phyloP scores from a whole-genome alignment of 2,329 filamentous ascomycete species.

The Pseudogymnoascus sp. region DNA sequence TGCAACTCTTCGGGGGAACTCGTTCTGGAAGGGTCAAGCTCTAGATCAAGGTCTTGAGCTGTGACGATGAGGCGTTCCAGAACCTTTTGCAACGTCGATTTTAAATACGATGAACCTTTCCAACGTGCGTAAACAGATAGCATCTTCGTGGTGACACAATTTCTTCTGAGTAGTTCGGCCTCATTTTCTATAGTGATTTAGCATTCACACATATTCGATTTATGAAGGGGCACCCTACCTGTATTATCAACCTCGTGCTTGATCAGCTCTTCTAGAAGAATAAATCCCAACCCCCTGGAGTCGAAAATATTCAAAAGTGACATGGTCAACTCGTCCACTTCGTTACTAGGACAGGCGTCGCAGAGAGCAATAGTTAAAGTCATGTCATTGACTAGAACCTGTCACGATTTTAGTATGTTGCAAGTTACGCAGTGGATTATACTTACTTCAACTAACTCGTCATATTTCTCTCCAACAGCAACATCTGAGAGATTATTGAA shows the following conservation, averaged over 20 bases:
- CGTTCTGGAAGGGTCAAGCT: constrained; percentile 59
- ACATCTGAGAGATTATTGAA: constrained; percentile 63
- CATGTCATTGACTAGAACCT: constrained; percentile 57
- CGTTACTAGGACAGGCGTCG: constrained; percentile 58
- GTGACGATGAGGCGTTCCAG: constrained; percentile 60
- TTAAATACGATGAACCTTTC: constrained; percentile 60
- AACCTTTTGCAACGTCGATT: constrained; percentile 58
- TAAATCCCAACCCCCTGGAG: constrained; percentile 55
- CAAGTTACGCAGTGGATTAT: constrained; percentile 1
- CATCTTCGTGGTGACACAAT: constrained; percentile 67
- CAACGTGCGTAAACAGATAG: constrained; percentile 65
- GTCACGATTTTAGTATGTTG: constrained; percentile 11
- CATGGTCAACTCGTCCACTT: constrained; percentile 63
- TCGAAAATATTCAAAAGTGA: constrained; percentile 66
- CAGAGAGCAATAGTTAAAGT: constrained; percentile 58
- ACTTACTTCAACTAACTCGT: constrained; percentile 53
- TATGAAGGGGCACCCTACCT: constrained; percentile 34
- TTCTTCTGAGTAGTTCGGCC: constrained; percentile 59
- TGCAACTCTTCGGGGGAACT: constrained; percentile 55
- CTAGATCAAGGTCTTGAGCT: constrained; percentile 60
- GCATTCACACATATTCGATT: background rate
- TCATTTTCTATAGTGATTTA: constrained; percentile 48
- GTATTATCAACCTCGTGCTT: constrained; percentile 64
- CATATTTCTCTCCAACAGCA: constrained; percentile 62
- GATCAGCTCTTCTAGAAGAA: constrained; percentile 59